Evolutionary conservation across 2,329 filamentous ascomycete genomes (phyloP), one percentile per base, ranked within the genome.

Genomic region (Penicillium sp.): DNA sequence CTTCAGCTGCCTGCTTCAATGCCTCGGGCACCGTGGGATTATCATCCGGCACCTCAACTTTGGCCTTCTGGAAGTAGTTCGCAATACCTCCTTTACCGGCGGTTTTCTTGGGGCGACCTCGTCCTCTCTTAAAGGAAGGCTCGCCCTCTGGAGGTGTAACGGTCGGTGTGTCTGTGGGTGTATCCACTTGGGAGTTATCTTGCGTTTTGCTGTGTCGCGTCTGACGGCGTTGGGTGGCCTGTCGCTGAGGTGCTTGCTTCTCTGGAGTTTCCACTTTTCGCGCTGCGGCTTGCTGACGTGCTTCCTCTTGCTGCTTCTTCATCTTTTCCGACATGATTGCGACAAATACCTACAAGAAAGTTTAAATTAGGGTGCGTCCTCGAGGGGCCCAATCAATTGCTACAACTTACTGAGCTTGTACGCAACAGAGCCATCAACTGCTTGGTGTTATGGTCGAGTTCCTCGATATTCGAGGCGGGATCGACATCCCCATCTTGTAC

Each of bases 11-110:
- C 60, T 86, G 80, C 56, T 83, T 81, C 37, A 86, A 69, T 1
- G 82, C 84, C 58, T 87, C 82, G 22, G 82, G 77, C 1, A 87
- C 80, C 0, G 79, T 81, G 3, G 79, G 76, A 27, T 82, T 78
- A 1, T 81, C 80, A 19, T 81, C 78, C 37, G 82, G 79, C 14
- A 81, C 77, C 55, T 84, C 70, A 27, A 86, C 65, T 31, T 86
- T 80, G 26, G 82, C 80, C 62, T 86, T 86, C 59, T 83, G 83
- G 68, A 88, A 84, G 64, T 84, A 88, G 59, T 79, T 81, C 0
- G 83, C 80, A 35, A 88, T 87, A 55, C 79, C 81, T 31, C 65
- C 64, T 45, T 70, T 69, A 11, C 57, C 58, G 3, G 57, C 52
- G 21, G 63, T 57, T 60, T 68, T 72, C 57, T 67, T 71, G 11